Percentiles rank a stretch among this genome's conserved stretches.
Evolutionary conservation across 192 early-diverging fungal species (phyloP).

Genomic region (Diversispora epigaea): DNA sequence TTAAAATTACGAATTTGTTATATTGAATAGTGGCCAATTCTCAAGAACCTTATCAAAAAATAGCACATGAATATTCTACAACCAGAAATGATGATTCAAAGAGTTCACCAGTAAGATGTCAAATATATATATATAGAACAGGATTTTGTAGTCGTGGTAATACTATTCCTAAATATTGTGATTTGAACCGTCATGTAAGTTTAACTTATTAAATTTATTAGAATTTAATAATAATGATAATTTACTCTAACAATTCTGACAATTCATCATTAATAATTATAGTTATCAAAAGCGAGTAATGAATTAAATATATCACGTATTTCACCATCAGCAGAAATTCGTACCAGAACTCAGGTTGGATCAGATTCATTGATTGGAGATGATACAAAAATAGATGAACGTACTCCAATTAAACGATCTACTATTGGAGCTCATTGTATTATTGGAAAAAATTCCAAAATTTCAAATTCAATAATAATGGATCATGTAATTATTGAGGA

Average conservation of each 20-base stretch:
- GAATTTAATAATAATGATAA: neutral
- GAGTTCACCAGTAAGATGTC: constrained; percentile 48
- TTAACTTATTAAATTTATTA: constrained; percentile 2
- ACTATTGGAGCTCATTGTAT: constrained; percentile 89
- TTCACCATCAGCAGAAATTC: constrained; percentile 67
- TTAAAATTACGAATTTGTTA: neutral
- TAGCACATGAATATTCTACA: constrained; percentile 40
- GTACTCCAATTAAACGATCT: constrained; percentile 91
- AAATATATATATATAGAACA: constrained; percentile 61
- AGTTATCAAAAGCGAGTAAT: constrained; percentile 42
- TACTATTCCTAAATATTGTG: constrained; percentile 78
- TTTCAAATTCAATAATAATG: constrained; percentile 94
- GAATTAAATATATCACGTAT: constrained; percentile 52
- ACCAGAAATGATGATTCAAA: constrained; percentile 44
- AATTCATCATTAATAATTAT: constrained; percentile 30
- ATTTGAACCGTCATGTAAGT: constrained; percentile 81
- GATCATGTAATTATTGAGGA: constrained; percentile 94
- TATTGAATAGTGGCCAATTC: constrained; percentile 27
- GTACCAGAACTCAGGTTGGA: constrained; percentile 71
- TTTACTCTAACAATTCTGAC: neutral
- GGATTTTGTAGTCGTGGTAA: constrained; percentile 83
- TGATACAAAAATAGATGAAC: constrained; percentile 84
- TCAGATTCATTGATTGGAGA: constrained; percentile 90
- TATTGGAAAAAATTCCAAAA: constrained; percentile 97
- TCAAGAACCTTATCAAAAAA: constrained; percentile 38